These are phyloP conservation scores for Edaphochlamys debaryana DNA, from an alignment of 139 green algal species.

Conservation along the genomic window DNA sequence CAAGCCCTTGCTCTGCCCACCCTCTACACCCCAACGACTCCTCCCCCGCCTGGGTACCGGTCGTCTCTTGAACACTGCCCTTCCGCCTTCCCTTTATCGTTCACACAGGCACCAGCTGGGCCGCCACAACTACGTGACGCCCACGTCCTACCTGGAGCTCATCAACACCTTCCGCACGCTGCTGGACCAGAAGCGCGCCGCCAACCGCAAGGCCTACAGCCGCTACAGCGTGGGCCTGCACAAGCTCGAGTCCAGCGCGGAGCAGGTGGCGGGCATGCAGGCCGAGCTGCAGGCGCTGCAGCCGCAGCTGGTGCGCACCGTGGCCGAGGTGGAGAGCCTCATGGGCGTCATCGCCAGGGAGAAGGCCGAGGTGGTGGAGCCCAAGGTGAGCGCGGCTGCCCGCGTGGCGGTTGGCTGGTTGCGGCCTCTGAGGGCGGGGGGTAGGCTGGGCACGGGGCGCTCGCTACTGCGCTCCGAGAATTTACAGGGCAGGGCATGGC, in stretches of 20 bases:
- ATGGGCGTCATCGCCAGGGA: conserved; percentile 76
- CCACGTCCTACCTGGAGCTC: conserved; percentile 85
- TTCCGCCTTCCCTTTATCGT: no score
- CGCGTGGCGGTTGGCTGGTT: not conserved
- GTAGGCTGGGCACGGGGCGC: no score
- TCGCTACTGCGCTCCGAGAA: no score
- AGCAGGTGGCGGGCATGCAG: conserved; percentile 75
- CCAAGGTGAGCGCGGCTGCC: conserved; percentile 57
- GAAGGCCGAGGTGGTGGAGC: conserved; percentile 76
- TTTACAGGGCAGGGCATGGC: no score
- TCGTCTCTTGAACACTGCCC: no score
- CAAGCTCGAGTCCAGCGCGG: conserved; percentile 74
- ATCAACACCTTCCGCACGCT: conserved; percentile 72
- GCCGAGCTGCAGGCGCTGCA: conserved; percentile 79
- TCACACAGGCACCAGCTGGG: conserved; percentile 51
- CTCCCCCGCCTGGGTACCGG: no score
- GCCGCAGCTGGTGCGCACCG: conserved; percentile 79
- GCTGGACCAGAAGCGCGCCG: conserved; percentile 58
- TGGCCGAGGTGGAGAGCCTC: conserved; percentile 75
- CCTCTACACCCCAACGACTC: not conserved
- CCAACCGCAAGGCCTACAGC: conserved; percentile 54
- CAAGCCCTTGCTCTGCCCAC: not conserved
- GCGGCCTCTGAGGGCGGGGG: not conserved
- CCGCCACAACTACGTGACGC: conserved; percentile 84
- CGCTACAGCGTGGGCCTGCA: conserved; percentile 74